phyloP scores from a whole-genome alignment of 148 eudicot genomes.

The Tetragonia tetragonoides region DNA sequence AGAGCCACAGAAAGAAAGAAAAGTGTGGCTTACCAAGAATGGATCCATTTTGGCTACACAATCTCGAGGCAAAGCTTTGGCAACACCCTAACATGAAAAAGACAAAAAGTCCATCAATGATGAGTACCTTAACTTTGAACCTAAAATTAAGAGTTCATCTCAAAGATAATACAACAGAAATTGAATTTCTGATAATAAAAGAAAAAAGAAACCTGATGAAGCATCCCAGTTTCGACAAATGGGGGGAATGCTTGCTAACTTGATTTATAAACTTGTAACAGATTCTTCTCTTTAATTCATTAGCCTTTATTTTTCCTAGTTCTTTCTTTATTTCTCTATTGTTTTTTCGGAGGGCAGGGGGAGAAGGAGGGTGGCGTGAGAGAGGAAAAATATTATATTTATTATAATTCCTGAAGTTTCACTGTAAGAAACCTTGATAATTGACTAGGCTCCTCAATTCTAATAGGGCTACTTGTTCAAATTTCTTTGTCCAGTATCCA shows the following conservation, averaged over 20 bases:
- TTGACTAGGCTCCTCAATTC: background rate
- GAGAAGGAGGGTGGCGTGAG: background rate
- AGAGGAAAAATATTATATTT: too few species aligned
- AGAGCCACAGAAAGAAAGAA: background rate
- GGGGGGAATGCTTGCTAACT: background rate
- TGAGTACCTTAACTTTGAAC: background rate
- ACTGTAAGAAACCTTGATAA: background rate
- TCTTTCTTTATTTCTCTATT: too few species aligned
- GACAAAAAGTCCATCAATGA: background rate
- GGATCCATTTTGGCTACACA: constrained; percentile 71
- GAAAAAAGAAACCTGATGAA: background rate
- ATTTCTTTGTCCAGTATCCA: background rate
- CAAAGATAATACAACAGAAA: background rate
- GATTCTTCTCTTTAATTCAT: background rate
- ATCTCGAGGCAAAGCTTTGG: constrained; percentile 61
- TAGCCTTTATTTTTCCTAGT: too few species aligned
- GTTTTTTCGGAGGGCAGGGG: too few species aligned
- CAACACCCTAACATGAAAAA: constrained; percentile 54
- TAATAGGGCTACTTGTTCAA: background rate
- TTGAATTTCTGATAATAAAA: background rate
- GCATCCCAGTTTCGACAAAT: background rate
- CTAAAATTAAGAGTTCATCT: background rate
- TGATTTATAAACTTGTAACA: background rate
- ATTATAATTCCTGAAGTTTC: background rate
- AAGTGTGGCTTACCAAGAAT: constrained; percentile 45